phyloP scores from a whole-genome alignment of 73 alveolate species.

The Paramecium tetraurelia region DNA sequence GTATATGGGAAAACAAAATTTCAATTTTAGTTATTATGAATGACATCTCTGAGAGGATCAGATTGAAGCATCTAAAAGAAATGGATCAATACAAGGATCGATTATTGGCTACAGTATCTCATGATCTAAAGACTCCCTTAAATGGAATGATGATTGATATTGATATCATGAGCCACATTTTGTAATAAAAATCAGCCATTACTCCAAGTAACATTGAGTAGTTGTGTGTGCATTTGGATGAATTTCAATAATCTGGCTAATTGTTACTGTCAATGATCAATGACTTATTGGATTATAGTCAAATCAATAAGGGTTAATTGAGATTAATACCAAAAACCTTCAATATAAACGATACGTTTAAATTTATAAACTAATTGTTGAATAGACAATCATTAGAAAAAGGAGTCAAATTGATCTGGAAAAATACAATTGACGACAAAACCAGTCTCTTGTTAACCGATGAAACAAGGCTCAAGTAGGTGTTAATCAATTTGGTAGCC shows the following conservation, averaged over 20 bases:
- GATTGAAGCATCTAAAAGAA: slow-evolving; percentile 56
- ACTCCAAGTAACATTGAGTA: background rate
- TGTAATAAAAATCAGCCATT: background rate
- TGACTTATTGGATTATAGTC: slow-evolving; percentile 56
- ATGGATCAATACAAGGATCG: slow-evolving; percentile 49
- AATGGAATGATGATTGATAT: slow-evolving; percentile 57
- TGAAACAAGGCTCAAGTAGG: slow-evolving; percentile 41
- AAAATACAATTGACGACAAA: background rate
- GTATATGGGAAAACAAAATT: slow-evolving; percentile 30
- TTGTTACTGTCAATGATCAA: slow-evolving; percentile 53
- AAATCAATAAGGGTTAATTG: slow-evolving; percentile 10
- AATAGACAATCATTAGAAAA: background rate
- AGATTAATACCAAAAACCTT: background rate
- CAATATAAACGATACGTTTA: background rate
- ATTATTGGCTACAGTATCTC: slow-evolving; percentile 57
- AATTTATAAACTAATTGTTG: background rate
- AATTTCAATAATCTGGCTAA: slow-evolving; percentile 42
- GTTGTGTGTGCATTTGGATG: background rate
- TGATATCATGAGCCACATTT: background rate
- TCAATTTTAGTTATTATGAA: slow-evolving; percentile 44
- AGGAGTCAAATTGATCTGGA: background rate
- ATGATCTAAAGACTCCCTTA: slow-evolving; percentile 58
- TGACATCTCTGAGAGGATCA: slow-evolving; percentile 57
- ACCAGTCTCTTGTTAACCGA: background rate
- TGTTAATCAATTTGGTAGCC: slow-evolving; percentile 44